phyloP scores from a whole-genome alignment of 768 basidiomycete genomes.

The Pisolithus microcarpus region DNA sequence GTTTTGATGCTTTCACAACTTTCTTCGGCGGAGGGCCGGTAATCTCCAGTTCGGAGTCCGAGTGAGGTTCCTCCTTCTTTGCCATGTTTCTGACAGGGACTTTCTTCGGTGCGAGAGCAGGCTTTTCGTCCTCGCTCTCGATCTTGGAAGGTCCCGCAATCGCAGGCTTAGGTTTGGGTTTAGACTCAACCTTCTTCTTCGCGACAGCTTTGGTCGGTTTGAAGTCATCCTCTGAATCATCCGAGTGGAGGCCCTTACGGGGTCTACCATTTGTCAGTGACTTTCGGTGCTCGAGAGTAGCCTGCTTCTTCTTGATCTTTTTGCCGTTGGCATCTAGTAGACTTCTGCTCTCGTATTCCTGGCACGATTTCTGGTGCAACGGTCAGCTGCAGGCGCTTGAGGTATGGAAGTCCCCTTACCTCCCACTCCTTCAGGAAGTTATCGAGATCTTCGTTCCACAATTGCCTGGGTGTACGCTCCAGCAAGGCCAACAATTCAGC shows the following conservation, averaged over 20 bases:
- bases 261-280: conserved; percentile 37
- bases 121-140: conserved; percentile 37
- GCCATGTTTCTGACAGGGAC: conserved; percentile 26
- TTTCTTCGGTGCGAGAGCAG: conserved; percentile 23
- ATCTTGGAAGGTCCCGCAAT: conserved; percentile 37
- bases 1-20: conserved; percentile 15
- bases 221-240: conserved; percentile 49
- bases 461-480: conserved; percentile 65
- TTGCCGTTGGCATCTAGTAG: conserved; percentile 43
- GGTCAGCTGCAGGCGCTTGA: background rate
- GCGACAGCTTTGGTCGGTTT: conserved; percentile 43
- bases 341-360: conserved; percentile 38
- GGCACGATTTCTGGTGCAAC: conserved; percentile 30
- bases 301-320: conserved; percentile 51
- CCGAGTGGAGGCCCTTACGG: conserved; percentile 30
- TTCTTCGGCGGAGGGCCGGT: conserved; percentile 20
- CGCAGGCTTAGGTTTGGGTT: conserved; percentile 15
- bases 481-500: conserved; percentile 71
- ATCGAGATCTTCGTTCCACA: conserved; percentile 91
- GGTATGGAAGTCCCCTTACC: conserved; percentile 38
- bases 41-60: conserved; percentile 35
- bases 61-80: conserved; percentile 24
- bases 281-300: conserved; percentile 47
- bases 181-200: conserved; percentile 30
- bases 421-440: conserved; percentile 79